Conservation (phyloP, 208 protist genomes). For the Novymonas esmeraldas region DNA sequence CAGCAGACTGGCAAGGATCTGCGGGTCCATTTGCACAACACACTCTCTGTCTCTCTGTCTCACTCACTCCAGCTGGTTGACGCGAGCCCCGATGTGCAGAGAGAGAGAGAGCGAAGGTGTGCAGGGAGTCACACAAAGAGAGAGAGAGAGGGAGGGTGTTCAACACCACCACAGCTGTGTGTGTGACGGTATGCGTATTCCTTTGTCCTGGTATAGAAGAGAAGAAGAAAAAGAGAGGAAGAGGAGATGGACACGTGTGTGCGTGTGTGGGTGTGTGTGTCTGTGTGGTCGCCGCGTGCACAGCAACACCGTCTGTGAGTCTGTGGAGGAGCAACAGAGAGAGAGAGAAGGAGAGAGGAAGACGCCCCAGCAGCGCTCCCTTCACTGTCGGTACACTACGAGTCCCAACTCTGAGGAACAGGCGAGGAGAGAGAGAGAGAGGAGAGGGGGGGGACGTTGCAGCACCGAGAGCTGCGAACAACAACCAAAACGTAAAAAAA, state of each 20-base stretch:
- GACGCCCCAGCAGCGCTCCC: too few relatives aligned
- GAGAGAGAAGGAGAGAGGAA: background rate
- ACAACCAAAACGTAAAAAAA: too few relatives aligned
- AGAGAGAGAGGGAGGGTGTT: background rate
- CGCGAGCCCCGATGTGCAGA: background rate
- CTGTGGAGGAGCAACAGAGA: too few relatives aligned
- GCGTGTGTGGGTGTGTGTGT: too few relatives aligned
- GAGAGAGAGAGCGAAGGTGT: background rate
- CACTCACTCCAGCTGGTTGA: too few relatives aligned
- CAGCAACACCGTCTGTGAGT: too few relatives aligned
- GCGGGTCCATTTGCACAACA: constrained; percentile 17
- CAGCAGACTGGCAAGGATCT: constrained; percentile 21
- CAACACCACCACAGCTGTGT: background rate
- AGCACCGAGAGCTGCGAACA: background rate
- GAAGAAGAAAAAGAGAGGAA: too few relatives aligned
- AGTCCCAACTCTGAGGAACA: background rate
- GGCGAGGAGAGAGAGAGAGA: background rate
- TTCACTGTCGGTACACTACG: too few relatives aligned
- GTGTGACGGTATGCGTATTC: too few relatives aligned
- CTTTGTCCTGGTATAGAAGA: too few relatives aligned
- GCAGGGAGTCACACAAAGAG: background rate
- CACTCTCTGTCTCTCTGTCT: background rate
- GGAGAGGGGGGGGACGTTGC: background rate
- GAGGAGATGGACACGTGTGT: too few relatives aligned
- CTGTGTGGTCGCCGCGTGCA: too few relatives aligned